Base-by-base conservation (phyloP, 208 protist genomes). In the Lotmaria passim region DNA sequence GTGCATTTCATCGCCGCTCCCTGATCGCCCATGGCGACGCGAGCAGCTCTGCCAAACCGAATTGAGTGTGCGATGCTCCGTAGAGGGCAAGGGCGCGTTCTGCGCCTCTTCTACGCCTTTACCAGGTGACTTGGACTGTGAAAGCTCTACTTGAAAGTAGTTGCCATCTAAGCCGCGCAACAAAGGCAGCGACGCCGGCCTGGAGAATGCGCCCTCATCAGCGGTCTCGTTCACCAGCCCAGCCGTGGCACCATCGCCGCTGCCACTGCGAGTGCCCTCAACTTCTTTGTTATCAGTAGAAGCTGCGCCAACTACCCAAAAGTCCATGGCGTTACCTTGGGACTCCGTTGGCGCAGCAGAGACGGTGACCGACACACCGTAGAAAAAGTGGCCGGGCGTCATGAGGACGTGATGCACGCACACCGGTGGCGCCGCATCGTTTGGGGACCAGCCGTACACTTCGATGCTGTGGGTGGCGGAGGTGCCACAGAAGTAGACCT, bases 381-480 rank as follows among this genome's bases (percentile, higher is more conserved):
- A 76, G 56, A 70, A 76, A 28, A 70, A 50, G 43, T 70, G 51
- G 0, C 39, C 70, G 24, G 55, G 55, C 1, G 44, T 15, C 24
- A 59, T 36, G 15, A 76, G 56, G 48, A 76, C 70, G 24, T 69
- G 51, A 36, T 76, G 70, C 47, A 76, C 44, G n/a, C 70, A 76
- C 36, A 70, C 38, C 33, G 70, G 70, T 0, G 17, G 51, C 0
- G 39, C 23, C 21, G 30, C 28, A 1, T 8, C 26, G 19, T 63
- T 11, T 14, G 65, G 46, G 46, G n/a, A 17, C 70, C 70, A 76
- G 38, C 34, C 11, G 33, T 63, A 70, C 62, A 76, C 70, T 23
- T 76, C 70, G 17, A 76, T 46, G 15, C 56, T 76, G 34, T 52
- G 33, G 39, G 21, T 41, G 7, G n/a, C 43, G 23, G 62, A 50